Base-by-base conservation (phyloP, 129 eudicot species). In the carrot (Daucus carota) region DNA sequence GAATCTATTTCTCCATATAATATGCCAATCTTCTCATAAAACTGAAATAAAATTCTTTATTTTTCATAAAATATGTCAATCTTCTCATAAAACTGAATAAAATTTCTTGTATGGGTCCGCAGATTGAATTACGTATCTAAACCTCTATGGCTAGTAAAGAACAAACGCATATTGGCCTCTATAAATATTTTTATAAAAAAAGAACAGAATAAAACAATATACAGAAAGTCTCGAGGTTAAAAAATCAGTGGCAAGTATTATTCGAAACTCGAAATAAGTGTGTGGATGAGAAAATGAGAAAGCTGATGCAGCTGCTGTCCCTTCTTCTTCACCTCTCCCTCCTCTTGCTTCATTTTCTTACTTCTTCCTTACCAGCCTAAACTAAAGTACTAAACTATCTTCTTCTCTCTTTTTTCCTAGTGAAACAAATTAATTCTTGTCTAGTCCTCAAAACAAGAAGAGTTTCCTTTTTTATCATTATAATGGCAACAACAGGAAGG, bases 231-330 rank as follows among this genome's bases (percentile, higher is more conserved):
- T 29, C 59, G 63, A 72, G 60, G 63, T 69, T 74, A 29, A 75
- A 78, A 79, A 85, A 80, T 74, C 79, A 82, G 90, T 90, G 96
- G 91, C 76, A 82, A 76, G 63, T 57, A 86, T 75, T 83, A 74
- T 76, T 84, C 80, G 70, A 57, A 67, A 74, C 76, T 84, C 80
- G 70, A 57, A 67, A 77, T 26, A 78, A 60, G 72, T 83, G 79
- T 88, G 96, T 88, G 96, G 93, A 86, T 48, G 78, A 84, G 57
- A 90, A 66, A 77, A 8, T 54, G 29, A 57, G 65, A 57, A 57
- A 24, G 65, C 65, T 54, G 63, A 54, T 54, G 78, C 78, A 36
- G 40, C 52, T 76, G 63, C 81, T 77, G 32, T 29, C 71, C 80
- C 76, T 78, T 76, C 75, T 66, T 48, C 15, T 33, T 34, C 43